Conservation (phyloP, 352 stramenopile species). For the Pythium grandisporangium region DNA sequence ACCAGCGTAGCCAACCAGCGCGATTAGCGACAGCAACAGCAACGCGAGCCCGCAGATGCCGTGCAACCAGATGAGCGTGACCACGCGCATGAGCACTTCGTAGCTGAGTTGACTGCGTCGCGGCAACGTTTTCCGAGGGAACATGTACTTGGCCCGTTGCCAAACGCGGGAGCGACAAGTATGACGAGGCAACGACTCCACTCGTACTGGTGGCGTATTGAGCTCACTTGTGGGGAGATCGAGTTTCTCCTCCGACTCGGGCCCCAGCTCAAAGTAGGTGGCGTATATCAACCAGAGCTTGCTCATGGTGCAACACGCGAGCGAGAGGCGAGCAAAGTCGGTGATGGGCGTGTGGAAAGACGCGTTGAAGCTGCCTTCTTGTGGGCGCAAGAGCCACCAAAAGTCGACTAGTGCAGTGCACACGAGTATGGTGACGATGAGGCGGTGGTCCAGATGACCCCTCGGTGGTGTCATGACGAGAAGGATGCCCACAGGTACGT, state of each 20-base stretch:
- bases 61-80: constrained; percentile 66
- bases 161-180: constrained; percentile 24
- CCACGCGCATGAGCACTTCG: constrained; percentile 59
- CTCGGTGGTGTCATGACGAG: constrained; percentile 29
- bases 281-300: constrained; percentile 67
- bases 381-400: constrained; percentile 52
- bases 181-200: constrained; percentile 3
- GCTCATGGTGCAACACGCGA: constrained; percentile 37
- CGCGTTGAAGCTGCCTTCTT: constrained; percentile 54
- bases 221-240: background rate
- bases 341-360: constrained; percentile 33
- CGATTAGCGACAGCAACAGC: constrained; percentile 34
- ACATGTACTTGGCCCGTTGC: constrained; percentile 51
- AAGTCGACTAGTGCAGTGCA: constrained; percentile 41
- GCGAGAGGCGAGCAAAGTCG: constrained; percentile 34
- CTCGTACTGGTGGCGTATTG: background rate
- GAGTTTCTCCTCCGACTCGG: constrained; percentile 20
- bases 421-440: constrained; percentile 42
- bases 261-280: constrained; percentile 53
- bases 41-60: constrained; percentile 42
- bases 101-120: constrained; percentile 47
- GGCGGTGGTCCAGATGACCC: constrained; percentile 31
- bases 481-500: constrained; percentile 48
- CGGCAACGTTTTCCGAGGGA: constrained; percentile 59
- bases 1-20: constrained; percentile 27